These are phyloP conservation scores for Trichoderma koningiopsis DNA, from an alignment of 2,329 filamentous ascomycete species.

Conservation along the genomic window DNA sequence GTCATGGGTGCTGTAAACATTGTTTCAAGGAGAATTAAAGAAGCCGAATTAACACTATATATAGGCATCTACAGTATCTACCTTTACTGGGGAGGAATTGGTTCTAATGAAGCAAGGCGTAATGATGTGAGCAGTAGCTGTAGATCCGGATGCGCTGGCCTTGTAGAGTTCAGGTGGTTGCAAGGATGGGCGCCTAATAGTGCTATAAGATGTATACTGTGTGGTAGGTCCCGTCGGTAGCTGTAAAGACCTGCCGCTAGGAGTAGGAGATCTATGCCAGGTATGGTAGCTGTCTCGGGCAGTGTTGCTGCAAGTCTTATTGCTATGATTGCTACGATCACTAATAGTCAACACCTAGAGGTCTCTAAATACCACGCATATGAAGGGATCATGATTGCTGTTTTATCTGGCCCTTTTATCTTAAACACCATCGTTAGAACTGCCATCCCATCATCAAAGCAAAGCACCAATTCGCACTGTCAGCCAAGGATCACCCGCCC, in stretches of 20 bases:
- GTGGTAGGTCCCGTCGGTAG: too few relatives aligned
- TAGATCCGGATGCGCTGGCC: background rate
- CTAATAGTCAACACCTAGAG: too few relatives aligned
- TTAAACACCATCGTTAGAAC: background rate
- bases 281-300: background rate
- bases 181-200: background rate
- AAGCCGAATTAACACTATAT: background rate
- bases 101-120: background rate
- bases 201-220: background rate
- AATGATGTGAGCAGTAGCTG: background rate
- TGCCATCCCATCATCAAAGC: background rate
- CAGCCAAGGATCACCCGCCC: background rate
- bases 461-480: background rate
- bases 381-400: too few relatives aligned
- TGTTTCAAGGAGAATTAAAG: background rate
- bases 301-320: background rate
- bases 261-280: too few relatives aligned
- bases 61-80: background rate
- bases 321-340: background rate
- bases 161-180: background rate
- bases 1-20: background rate
- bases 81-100: too few relatives aligned
- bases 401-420: background rate
- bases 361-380: background rate
- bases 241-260: background rate